These are phyloP conservation scores for Pichia scutulata DNA, from an alignment of 805 yeast genomes.

Conservation along the genomic window DNA sequence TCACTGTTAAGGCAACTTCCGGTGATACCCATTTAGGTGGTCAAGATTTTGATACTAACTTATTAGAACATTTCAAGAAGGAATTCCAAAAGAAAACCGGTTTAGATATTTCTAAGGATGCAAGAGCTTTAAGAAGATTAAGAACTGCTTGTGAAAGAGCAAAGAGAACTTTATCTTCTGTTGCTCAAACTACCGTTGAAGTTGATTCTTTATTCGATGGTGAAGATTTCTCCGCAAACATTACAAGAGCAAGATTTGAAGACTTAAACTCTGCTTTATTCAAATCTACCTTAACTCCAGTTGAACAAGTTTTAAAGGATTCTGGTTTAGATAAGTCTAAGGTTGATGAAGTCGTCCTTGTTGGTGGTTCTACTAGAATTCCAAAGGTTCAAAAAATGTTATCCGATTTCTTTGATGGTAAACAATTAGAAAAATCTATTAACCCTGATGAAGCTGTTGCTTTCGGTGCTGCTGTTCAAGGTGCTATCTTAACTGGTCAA, in stretches of 20 bases:
- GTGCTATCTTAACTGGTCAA: constrained; percentile 93
- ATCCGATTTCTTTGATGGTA: constrained; percentile 93
- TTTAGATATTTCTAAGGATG: constrained; percentile 79
- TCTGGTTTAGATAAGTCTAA: constrained; percentile 75
- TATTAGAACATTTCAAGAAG: constrained; percentile 84
- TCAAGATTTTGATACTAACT: constrained; percentile 97
- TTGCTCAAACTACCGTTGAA: constrained; percentile 93
- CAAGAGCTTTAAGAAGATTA: constrained; percentile 95
- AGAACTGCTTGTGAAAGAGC: constrained; percentile 99
- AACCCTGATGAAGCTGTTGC: constrained; percentile 99
- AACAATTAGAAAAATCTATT: constrained; percentile 92
- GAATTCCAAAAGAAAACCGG: constrained; percentile 92
- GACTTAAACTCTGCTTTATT: constrained; percentile 88
- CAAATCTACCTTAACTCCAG: constrained; percentile 91
- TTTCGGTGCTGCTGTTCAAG: constrained; percentile 99
- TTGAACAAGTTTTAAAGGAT: constrained; percentile 91
- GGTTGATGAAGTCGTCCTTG: constrained; percentile 91
- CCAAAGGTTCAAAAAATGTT: constrained; percentile 95
- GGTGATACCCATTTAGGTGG: constrained; percentile 99
- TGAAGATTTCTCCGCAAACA: constrained; percentile 87
- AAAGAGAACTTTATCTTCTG: constrained; percentile 95
- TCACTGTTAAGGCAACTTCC: constrained; percentile 95
- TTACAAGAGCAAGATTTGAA: constrained; percentile 98
- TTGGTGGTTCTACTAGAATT: constrained; percentile 98
- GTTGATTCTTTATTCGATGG: constrained; percentile 93